Evolutionary conservation across 257 asterid species (phyloP).

Genomic region (Salvia miltiorrhiza): DNA sequence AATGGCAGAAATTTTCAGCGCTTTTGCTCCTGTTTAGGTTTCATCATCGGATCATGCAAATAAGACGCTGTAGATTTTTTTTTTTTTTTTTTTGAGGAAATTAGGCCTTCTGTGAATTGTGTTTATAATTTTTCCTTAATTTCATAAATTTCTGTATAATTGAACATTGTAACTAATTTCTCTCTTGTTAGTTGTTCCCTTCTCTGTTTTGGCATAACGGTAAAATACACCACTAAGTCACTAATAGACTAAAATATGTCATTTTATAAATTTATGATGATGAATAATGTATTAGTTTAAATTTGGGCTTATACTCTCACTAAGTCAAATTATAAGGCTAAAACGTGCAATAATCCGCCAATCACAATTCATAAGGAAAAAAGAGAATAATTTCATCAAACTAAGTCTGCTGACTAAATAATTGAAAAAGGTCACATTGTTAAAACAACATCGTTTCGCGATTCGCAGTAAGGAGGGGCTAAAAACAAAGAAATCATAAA

Average conservation of each 20-base stretch:
- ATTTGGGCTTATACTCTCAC: too few relatives aligned
- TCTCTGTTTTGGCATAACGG: too few relatives aligned
- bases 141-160: background rate
- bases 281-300: too few relatives aligned
- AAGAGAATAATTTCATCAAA: too few relatives aligned
- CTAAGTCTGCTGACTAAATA: background rate
- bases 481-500: background rate
- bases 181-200: background rate
- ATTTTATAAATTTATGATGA: too few relatives aligned
- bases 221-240: too few relatives aligned
- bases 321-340: too few relatives aligned
- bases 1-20: background rate
- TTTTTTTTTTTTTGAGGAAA: too few relatives aligned
- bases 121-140: background rate
- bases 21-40: background rate
- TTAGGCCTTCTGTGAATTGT: background rate
- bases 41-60: conserved; percentile 16
- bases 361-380: too few relatives aligned
- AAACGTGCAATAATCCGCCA: too few relatives aligned
- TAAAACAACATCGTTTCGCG: background rate
- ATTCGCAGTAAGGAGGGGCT: background rate
- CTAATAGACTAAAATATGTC: too few relatives aligned
- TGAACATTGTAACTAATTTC: background rate
- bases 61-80: conserved; percentile 10
- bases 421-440: background rate